These are phyloP conservation scores for Mucor circinelloides DNA, from an alignment of 371 early-diverging fungal species.

Conservation along the genomic window DNA sequence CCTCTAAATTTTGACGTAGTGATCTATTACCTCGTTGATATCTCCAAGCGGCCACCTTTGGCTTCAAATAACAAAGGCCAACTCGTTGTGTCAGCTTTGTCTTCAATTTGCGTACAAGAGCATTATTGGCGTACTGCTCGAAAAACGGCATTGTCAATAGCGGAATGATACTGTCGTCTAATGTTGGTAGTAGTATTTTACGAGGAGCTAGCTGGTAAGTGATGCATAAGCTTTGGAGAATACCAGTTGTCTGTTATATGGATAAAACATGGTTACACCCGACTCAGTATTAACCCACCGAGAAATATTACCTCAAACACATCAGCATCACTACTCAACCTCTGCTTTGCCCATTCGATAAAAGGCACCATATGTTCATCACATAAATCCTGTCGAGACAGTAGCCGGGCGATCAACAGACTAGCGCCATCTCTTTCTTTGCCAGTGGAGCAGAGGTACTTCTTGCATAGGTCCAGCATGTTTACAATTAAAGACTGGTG, in stretches of 20 bases:
- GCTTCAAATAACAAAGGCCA: slow-evolving; percentile 73
- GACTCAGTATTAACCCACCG: background rate
- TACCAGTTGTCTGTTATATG: slow-evolving; percentile 49
- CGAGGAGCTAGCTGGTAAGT: slow-evolving; percentile 75
- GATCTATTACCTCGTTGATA: slow-evolving; percentile 70
- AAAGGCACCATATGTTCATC: slow-evolving; percentile 54
- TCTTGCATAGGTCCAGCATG: slow-evolving; percentile 56
- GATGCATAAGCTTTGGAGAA: slow-evolving; percentile 68
- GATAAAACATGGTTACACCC: background rate
- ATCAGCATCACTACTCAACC: slow-evolving; percentile 37
- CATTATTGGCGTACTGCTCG: slow-evolving; percentile 60
- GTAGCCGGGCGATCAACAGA: slow-evolving; percentile 75
- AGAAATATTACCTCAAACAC: slow-evolving; percentile 50
- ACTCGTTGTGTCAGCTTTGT: slow-evolving; percentile 85
- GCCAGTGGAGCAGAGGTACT: slow-evolving; percentile 63
- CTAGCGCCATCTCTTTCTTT: slow-evolving; percentile 89
- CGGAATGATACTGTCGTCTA: slow-evolving; percentile 58
- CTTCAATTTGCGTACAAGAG: slow-evolving; percentile 78
- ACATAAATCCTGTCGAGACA: slow-evolving; percentile 62
- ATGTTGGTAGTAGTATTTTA: slow-evolving; percentile 57
- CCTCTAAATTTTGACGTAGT: slow-evolving; percentile 47
- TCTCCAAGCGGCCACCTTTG: slow-evolving; percentile 77
- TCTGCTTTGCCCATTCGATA: slow-evolving; percentile 60
- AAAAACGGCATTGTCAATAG: slow-evolving; percentile 55
- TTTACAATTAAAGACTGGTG: slow-evolving; percentile 56